Evolutionary conservation across 1,139 yeast genomes (phyloP).

Genomic region (Kodamaea sp.): DNA sequence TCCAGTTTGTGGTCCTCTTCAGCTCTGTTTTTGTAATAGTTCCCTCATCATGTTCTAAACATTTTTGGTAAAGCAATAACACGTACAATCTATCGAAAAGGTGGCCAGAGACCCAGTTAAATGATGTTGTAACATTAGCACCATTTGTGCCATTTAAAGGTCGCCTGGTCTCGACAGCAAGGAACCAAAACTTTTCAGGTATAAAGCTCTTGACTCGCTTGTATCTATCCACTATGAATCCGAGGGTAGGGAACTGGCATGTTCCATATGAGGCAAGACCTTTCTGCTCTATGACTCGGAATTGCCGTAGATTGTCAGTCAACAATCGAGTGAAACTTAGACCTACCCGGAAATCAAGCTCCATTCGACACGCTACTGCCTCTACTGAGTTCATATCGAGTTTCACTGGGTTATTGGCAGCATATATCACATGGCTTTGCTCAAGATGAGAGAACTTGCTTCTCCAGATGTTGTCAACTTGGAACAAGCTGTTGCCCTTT

Average conservation of each 20-base stretch:
- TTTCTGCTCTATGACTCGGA: constrained; percentile 23
- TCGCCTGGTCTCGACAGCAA: constrained; percentile 54
- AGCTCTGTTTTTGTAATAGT: constrained; percentile 52
- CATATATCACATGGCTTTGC: constrained; percentile 65
- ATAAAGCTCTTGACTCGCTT: constrained; percentile 69
- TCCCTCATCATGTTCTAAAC: constrained; percentile 51
- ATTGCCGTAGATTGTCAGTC: constrained; percentile 48
- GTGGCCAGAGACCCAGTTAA: constrained; percentile 69
- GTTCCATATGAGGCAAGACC: constrained; percentile 74
- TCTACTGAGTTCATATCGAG: constrained; percentile 72
- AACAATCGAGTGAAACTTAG: constrained; percentile 82
- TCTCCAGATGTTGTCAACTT: constrained; percentile 55
- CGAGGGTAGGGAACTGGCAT: constrained; percentile 96
- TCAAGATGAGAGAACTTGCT: constrained; percentile 90
- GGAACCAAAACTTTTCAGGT: constrained; percentile 80
- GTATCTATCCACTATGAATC: constrained; percentile 94
- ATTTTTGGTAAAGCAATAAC: constrained; percentile 62
- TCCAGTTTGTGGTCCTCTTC: constrained; percentile 71
- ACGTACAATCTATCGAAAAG: constrained; percentile 74
- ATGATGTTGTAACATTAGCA: constrained; percentile 34
- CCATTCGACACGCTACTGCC: constrained; percentile 86
- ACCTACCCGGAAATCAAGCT: constrained; percentile 87
- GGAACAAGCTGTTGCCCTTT: constrained; percentile 51
- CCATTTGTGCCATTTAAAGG: background rate
- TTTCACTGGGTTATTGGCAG: constrained; percentile 67